phyloP scores from a whole-genome alignment of 1,284 basidiomycete genomes.

The Prillingera fragicola region DNA sequence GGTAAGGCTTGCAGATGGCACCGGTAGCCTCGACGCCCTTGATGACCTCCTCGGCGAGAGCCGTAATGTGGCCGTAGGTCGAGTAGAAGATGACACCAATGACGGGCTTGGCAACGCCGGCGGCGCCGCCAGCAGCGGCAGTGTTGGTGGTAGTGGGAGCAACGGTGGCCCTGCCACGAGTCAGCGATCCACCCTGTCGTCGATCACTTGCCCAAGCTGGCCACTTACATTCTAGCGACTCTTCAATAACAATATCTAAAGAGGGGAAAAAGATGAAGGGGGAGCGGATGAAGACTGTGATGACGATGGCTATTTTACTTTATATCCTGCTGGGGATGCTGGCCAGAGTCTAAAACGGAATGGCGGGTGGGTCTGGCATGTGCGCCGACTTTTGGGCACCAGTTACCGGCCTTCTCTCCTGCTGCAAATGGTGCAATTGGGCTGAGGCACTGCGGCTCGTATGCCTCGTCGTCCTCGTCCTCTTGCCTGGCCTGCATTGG shows the following conservation, averaged over 20 bases:
- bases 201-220: not conserved
- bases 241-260: not conserved
- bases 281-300: not conserved
- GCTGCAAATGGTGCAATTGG: not conserved
- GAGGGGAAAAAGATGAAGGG: not conserved
- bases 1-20: slow-evolving; percentile 66
- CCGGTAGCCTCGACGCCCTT: slow-evolving; percentile 65
- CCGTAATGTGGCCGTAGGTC: slow-evolving; percentile 71
- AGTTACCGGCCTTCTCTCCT: not conserved
- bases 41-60: slow-evolving; percentile 75
- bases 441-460: not conserved
- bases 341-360: too few relatives aligned
- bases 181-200: not conserved
- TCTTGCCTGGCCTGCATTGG: not conserved
- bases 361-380: too few relatives aligned
- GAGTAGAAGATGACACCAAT: slow-evolving; percentile 78
- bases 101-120: slow-evolving; percentile 50
- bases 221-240: too few relatives aligned
- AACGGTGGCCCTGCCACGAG: too few relatives aligned
- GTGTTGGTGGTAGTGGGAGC: not conserved
- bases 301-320: not conserved
- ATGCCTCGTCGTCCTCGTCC: not conserved
- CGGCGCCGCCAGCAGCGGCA: not conserved
- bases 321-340: not conserved
- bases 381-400: not conserved